Evolutionary conservation across 2,329 filamentous ascomycete species (phyloP).

Genomic region (Calycina herbarum): DNA sequence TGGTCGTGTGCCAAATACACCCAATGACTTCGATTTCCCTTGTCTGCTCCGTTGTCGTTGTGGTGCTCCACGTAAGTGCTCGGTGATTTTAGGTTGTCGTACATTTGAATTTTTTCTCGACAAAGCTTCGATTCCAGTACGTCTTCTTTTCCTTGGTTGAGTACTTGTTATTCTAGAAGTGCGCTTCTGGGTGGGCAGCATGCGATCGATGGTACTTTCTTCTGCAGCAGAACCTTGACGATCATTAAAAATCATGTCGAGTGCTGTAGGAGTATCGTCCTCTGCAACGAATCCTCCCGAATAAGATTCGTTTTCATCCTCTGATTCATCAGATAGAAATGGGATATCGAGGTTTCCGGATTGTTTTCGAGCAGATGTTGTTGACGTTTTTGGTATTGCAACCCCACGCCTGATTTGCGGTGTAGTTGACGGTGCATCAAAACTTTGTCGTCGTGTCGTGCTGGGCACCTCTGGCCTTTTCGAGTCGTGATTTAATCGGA

Average conservation of each 20-base stretch:
- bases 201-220: conserved; percentile 37
- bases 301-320: conserved; percentile 24
- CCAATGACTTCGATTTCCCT: background rate
- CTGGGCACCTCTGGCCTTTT: conserved; percentile 33
- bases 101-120: conserved; percentile 8
- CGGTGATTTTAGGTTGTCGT: conserved; percentile 34
- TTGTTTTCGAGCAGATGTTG: conserved; percentile 5
- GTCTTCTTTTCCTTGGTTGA: conserved; percentile 26
- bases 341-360: conserved; percentile 11
- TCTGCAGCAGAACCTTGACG: conserved; percentile 33
- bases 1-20: background rate
- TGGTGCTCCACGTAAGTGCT: conserved; percentile 24
- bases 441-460: conserved; percentile 16
- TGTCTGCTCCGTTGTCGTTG: background rate
- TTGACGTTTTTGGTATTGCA: conserved; percentile 30
- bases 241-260: conserved; percentile 24
- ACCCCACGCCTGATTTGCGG: conserved; percentile 32
- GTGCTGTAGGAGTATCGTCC: conserved; percentile 17
- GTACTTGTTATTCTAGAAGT: conserved; percentile 13
- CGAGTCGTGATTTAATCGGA: conserved; percentile 57
- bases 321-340: conserved; percentile 34
- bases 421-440: conserved; percentile 24
- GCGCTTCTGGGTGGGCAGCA: conserved; percentile 36
- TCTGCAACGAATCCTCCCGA: conserved; percentile 17
- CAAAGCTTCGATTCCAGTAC: conserved; percentile 16